Evolutionary conservation across 768 basidiomycete species (phyloP).

Genomic region (Chalciporus chontae): DNA sequence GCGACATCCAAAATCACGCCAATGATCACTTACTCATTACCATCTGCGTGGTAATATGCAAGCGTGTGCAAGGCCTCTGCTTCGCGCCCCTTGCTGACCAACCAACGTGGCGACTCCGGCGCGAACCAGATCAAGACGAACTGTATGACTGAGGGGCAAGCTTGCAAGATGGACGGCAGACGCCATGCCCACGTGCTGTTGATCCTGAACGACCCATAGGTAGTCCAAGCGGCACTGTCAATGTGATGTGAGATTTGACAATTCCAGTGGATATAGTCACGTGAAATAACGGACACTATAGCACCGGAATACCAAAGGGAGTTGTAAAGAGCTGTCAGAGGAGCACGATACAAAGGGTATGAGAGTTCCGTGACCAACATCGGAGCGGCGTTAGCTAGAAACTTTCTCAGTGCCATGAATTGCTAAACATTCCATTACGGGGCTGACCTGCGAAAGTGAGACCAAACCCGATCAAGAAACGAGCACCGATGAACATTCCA

Average conservation of each 20-base stretch:
- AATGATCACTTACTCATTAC: conserved; percentile 47
- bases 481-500: conserved; percentile 78
- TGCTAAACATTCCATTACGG: neutral
- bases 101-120: conserved; percentile 84
- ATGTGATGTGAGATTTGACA: neutral
- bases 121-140: conserved; percentile 61
- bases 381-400: conserved; percentile 66
- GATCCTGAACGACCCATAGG: conserved; percentile 77
- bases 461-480: conserved; percentile 76
- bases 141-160: conserved; percentile 64
- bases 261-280: neutral
- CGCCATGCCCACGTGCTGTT: conserved; percentile 76
- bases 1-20: neutral
- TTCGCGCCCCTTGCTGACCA: conserved; percentile 72
- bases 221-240: conserved; percentile 74
- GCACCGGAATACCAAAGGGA: conserved; percentile 85
- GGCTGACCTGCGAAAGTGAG: conserved; percentile 60
- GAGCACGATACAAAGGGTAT: conserved; percentile 78
- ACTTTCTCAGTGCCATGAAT: neutral
- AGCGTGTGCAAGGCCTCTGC: conserved; percentile 64
- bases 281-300: conserved; percentile 51
- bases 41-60: conserved; percentile 82
- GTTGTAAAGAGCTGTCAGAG: conserved; percentile 76
- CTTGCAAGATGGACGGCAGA: conserved; percentile 72
- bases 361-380: conserved; percentile 84